phyloP scores from a whole-genome alignment of 306 rosid species.

The Prunus padus region DNA sequence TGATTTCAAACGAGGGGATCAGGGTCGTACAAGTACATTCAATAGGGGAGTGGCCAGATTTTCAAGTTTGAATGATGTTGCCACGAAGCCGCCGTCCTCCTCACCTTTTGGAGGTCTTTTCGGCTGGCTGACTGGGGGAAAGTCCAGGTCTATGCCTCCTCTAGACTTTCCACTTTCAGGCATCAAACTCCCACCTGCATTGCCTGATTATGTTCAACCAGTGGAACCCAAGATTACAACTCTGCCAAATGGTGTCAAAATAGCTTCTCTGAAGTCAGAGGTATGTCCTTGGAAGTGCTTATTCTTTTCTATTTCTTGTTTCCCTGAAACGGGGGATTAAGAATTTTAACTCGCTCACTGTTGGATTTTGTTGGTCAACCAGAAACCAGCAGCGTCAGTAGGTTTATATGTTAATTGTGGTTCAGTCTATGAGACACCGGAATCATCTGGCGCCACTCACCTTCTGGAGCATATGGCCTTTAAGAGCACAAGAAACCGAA shows the following conservation, averaged over 20 bases:
- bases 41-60: conserved; percentile 50
- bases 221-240: conserved; percentile 63
- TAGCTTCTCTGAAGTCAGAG: conserved; percentile 71
- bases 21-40: conserved; percentile 45
- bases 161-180: conserved; percentile 69
- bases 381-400: conserved; percentile 80
- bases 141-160: conserved; percentile 54
- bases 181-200: conserved; percentile 59
- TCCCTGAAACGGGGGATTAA: not conserved
- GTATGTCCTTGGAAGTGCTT: conserved; percentile 35
- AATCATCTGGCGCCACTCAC: conserved; percentile 72
- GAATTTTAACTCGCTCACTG: not conserved
- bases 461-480: conserved; percentile 89
- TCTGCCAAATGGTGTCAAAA: conserved; percentile 76
- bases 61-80: conserved; percentile 71
- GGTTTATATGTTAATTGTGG: conserved; percentile 82
- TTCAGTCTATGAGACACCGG: conserved; percentile 75
- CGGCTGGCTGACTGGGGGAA: conserved; percentile 71
- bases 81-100: conserved; percentile 39
- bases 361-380: conserved; percentile 30
- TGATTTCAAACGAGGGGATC: conserved; percentile 23
- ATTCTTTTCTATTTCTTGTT: not conserved
- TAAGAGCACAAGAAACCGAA: conserved; percentile 77
- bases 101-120: conserved; percentile 62
- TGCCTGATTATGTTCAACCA: conserved; percentile 78